Conservation (phyloP, 2,329 filamentous ascomycete genomes). For the Ophiostoma novo-ulmi region DNA sequence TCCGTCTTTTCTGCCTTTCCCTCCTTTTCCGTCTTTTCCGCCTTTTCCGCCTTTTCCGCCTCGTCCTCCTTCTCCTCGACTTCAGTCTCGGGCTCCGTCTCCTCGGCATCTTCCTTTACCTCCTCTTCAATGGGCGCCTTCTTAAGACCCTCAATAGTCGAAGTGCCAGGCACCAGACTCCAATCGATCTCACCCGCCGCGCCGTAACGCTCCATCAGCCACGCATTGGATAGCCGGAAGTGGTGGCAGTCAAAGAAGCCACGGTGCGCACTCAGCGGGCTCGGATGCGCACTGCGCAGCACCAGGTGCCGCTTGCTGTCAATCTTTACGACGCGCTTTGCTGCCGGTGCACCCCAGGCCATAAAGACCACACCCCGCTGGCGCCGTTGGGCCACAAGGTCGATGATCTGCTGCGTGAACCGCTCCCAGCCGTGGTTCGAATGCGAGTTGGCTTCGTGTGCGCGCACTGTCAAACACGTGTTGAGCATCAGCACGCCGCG, state of each 20-base stretch:
- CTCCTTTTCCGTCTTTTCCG: not conserved
- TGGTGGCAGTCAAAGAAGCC: conserved; percentile 83
- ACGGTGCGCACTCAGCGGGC: conserved; percentile 75
- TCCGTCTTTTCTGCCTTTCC: not conserved
- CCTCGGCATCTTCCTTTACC: conserved; percentile 19
- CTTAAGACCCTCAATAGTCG: conserved; percentile 28
- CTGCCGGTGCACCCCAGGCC: conserved; percentile 86
- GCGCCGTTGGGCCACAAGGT: conserved; percentile 72
- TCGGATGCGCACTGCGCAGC: conserved; percentile 82
- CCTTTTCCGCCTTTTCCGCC: conserved; percentile 19
- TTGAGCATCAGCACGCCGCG: conserved; percentile 90
- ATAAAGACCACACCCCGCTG: conserved; percentile 84
- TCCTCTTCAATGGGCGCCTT: conserved; percentile 14
- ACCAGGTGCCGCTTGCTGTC: conserved; percentile 72
- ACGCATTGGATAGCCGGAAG: conserved; percentile 77
- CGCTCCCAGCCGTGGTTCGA: conserved; percentile 84
- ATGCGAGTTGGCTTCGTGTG: conserved; percentile 82
- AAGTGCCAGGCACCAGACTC: conserved; percentile 49
- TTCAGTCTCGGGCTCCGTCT: conserved; percentile 20
- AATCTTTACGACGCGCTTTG: conserved; percentile 69
- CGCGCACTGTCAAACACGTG: conserved; percentile 87
- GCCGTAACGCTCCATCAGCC: conserved; percentile 75
- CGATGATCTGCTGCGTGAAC: conserved; percentile 88
- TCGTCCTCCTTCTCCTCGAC: conserved; percentile 11
- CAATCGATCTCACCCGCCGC: conserved; percentile 79